Base-by-base conservation (phyloP, 495 filamentous ascomycete genomes). In the Neurospora sp. region DNA sequence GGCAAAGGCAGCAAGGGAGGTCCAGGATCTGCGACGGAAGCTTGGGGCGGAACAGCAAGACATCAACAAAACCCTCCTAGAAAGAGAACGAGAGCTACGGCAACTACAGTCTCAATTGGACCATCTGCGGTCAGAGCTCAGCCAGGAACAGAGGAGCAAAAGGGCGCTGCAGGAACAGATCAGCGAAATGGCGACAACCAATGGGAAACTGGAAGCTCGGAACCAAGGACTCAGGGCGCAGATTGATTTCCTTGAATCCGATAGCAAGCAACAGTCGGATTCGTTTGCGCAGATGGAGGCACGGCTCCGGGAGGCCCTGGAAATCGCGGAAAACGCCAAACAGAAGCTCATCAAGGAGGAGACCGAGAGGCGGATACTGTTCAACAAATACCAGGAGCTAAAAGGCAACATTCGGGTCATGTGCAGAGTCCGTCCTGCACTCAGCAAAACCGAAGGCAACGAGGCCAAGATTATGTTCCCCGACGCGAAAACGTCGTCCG, bases 341-440 rank as follows among this genome's bases (percentile, higher is more conserved):
- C 91, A 93, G 72, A 97, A 95, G 78, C 83, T 99, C 39, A 91
- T 96, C 69, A 91, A 88, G 71, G 96, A 99, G 80, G 96, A 99
- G 79, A 96, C 93, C 1, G 83, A 97, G 31, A 88, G 96, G 38
- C 89, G 96, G 44, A 94, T 96, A 76, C 88, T 99, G 11, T 97
- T 98, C 84, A 98, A 98, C 79, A 94, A 97, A 80, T 94, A 98
- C 42, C 94, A 98, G 79, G 96, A 99, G 76, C 87, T 99, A n/a
- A 97, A 97, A 81, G 96, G 96, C 71, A 99, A 99, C 76, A 99
- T 99, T 75, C 92, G 96, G 11, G 96, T 99, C 46, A 98, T 98
- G 87, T 98, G 94, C 80, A 90, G 96, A 77, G 94, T 98, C 40
- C 92, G 96, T n/a, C 96, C 96, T 3, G 85, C 91, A 0, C 84